These are phyloP conservation scores for Penicillium paxilli DNA, from an alignment of 495 filamentous ascomycete species.

Conservation along the genomic window DNA sequence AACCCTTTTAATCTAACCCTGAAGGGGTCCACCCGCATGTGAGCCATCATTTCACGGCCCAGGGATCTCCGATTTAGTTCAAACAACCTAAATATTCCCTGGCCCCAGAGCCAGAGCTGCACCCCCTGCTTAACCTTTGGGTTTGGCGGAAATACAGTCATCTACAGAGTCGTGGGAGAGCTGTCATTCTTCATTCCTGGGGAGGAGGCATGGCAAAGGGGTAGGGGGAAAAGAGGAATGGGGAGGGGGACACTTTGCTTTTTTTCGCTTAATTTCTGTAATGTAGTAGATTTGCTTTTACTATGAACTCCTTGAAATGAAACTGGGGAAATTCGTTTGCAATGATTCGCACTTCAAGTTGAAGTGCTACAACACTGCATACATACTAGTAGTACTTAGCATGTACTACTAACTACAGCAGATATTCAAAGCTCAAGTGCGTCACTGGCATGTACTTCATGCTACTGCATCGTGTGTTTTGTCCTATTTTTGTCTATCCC, in stretches of 20 bases:
- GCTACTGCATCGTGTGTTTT: too few relatives aligned
- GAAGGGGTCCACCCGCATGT: slow-evolving; percentile 16
- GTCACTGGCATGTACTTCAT: too few relatives aligned
- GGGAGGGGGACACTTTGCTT: neutral
- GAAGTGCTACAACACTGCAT: too few relatives aligned
- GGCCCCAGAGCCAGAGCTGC: too few relatives aligned
- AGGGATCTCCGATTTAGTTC: slow-evolving; percentile 10
- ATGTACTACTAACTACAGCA: too few relatives aligned
- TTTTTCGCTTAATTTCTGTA: neutral
- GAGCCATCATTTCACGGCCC: slow-evolving; percentile 10
- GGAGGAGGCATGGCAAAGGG: neutral
- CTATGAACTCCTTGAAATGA: neutral
- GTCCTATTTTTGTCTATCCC: too few relatives aligned
- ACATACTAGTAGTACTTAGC: neutral
- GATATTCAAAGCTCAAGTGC: too few relatives aligned
- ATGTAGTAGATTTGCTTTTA: neutral
- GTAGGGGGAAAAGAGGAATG: neutral
- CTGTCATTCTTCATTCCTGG: neutral
- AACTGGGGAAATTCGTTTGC: too few relatives aligned
- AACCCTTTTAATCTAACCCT: neutral
- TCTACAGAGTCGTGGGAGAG: neutral
- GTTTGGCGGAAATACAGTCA: neutral
- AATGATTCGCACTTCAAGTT: too few relatives aligned
- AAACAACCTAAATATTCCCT: neutral
- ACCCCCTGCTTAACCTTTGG: neutral